Evolutionary conservation across 148 eudicot species (phyloP), one percentile per base, ranked within the genome.

Genomic region (Persicaria maculosa): DNA sequence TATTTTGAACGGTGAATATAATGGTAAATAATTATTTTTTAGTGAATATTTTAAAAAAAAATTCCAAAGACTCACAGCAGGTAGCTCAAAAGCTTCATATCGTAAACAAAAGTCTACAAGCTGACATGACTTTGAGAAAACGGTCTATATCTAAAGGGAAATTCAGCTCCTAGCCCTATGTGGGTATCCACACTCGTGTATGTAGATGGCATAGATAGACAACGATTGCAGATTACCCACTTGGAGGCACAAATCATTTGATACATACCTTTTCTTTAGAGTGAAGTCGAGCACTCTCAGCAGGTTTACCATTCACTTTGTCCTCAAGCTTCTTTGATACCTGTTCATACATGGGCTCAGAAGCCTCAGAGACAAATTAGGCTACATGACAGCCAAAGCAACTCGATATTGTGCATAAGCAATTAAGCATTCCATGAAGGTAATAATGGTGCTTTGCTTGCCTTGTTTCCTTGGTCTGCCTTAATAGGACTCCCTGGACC

Each of bases 381-480:
- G 17, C 74, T 20, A 47, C 57, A 22, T 50, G 15, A n/a, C 10
- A 16, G 36, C 9, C 11, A 45, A 53, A 14, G 22, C 25, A 69
- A 36, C 0, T 44, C 12, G 11, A 55, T 54, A 9, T 17, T 22
- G 19, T 44, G 50, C 47, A 73, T 57, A 53, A 43, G 31, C 43
- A 43, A 50, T 46, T 47, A 54, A 47, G 20, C 48, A 69, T 44
- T 45, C n/a, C 68, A 62, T 69, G 72, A 44, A 45, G 25, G 25
- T 15, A 65, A 65, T 6, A 55, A 7, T 25, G 43, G 67, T 25
- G 43, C 48, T 68, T 68, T 43, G 50, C 50, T 75, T 81, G 88
- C 97, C 84, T 84, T 89, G 79, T 81, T 88, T 75, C 79, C 84
- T 54, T 81, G 87, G 70, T 80, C 89, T 76, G 81, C 81, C 79